Percentiles rank a stretch among this genome's conserved stretches.
These are phyloP conservation scores for Cutaneotrichosporon sp. DNA, from an alignment of 1,284 basidiomycete genomes.

Conservation along the genomic window DNA sequence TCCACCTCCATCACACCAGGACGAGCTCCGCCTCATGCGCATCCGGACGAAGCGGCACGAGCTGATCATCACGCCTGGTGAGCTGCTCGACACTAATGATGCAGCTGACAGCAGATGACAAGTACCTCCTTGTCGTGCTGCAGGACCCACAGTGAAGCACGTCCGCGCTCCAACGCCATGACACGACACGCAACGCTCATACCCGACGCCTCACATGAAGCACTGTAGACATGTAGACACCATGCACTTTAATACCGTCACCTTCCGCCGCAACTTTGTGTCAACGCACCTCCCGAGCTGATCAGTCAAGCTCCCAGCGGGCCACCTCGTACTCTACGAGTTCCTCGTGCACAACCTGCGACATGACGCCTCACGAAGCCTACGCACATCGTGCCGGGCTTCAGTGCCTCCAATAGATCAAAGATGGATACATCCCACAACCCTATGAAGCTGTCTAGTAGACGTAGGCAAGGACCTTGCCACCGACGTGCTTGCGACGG, in stretches of 20 bases:
- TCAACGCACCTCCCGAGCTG: too few relatives aligned
- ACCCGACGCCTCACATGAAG: too few relatives aligned
- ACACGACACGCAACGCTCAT: neutral
- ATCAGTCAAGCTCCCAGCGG: too few relatives aligned
- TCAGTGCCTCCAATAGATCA: too few relatives aligned
- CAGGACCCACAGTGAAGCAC: conserved; percentile 65
- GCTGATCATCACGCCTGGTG: conserved; percentile 90
- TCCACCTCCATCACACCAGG: conserved; percentile 58
- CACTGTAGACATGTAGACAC: too few relatives aligned
- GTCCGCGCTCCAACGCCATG: conserved; percentile 1
- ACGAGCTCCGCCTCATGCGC: conserved; percentile 82
- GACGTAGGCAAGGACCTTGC: conserved; percentile 58
- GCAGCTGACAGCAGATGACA: conserved; percentile 61
- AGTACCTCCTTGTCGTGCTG: conserved; percentile 78
- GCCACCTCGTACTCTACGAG: too few relatives aligned
- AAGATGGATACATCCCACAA: conserved; percentile 23
- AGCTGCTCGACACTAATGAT: conserved; percentile 40
- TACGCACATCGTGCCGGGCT: too few relatives aligned
- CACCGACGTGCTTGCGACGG: conserved; percentile 84
- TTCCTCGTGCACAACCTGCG: too few relatives aligned
- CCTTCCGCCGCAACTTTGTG: too few relatives aligned
- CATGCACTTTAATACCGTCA: too few relatives aligned
- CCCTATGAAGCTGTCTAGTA: conserved; percentile 46
- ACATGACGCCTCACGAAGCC: too few relatives aligned
- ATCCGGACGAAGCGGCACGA: conserved; percentile 90